These are phyloP conservation scores for Obelidium mucronatum DNA, from an alignment of 192 early-diverging fungal genomes.

Conservation along the genomic window DNA sequence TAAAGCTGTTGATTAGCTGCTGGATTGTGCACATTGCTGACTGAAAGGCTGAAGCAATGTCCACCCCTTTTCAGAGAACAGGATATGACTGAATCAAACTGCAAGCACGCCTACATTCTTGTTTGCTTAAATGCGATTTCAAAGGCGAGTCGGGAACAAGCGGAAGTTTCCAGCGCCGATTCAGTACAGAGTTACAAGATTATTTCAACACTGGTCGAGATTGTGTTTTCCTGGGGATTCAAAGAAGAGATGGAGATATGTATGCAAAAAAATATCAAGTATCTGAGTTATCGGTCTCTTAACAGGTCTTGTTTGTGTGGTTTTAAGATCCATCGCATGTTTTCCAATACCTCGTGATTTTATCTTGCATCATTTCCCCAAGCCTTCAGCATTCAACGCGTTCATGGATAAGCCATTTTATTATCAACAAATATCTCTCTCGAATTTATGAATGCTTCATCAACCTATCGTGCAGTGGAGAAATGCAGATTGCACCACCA, in stretches of 20 bases:
- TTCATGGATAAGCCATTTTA: constrained; percentile 13
- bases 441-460: no score
- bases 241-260: no score
- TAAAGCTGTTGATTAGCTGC: no score
- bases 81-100: not conserved
- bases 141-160: not conserved
- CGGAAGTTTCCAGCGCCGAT: not conserved
- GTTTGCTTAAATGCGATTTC: not conserved
- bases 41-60: no score
- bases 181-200: not conserved
- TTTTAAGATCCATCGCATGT: no score
- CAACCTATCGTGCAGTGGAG: no score
- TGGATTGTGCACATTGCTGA: no score
- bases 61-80: no score
- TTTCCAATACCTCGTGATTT: not conserved
- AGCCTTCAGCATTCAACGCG: not conserved
- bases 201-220: constrained; percentile 8
- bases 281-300: no score
- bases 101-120: not conserved
- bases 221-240: constrained; percentile 4
- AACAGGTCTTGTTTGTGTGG: no score
- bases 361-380: not conserved
- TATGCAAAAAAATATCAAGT: no score
- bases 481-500: no score
- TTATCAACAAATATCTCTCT: constrained; percentile 23